Base-by-base conservation (phyloP, 768 basidiomycete genomes). In the Tricholoma sp. region DNA sequence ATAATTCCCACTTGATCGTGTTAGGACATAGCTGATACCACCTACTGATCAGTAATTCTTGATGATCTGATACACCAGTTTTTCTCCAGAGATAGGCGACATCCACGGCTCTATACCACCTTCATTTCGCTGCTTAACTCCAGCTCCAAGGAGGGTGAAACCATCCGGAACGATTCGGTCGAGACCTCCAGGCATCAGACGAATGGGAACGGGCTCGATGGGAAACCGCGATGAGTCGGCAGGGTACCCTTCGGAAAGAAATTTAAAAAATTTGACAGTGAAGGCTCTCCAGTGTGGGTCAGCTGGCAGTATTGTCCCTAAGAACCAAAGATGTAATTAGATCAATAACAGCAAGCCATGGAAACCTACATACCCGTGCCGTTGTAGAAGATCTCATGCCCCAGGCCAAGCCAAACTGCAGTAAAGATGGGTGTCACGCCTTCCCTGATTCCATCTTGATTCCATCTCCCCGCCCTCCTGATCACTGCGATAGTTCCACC, bases 101-200 rank as follows among this genome's bases (percentile, higher is more conserved):
- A 53, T 53, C 52, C 52, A 53, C 18, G 41, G 52, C 20, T 53
- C 52, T 13, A 6, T 6, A 8, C 37, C 32, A 48, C 6, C 15
- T 29, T 11, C 10, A 11, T 7, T 31, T 31, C 8, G 10, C 6
- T 9, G 47, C 31, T 48, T 29, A 10, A 68, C 70, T 10, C 69
- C 70, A 1, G 60, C 45, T 7, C 71, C 70, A 20, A 73, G 56
- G 9, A 74, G 56, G 15, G 50, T 49, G 39, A 74, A 70, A 13
- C 58, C 72, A 53, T 73, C 69, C 0, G 54, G 13, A 6, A 66
- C 59, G 12, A 72, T 65, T 15, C 60, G 54, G 10, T 60, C 61
- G n/a, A 71, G 61, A 6, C 72, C 67, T 0, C 70, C 70, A 36
- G 69, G 72, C 70, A 73, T 72, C 17, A 69, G 24, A 31, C 72